Percentiles rank a stretch among this genome's conserved stretches.
These are phyloP conservation scores for Xylaria digitata DNA, from an alignment of 2,329 filamentous ascomycete species.

Conservation along the genomic window DNA sequence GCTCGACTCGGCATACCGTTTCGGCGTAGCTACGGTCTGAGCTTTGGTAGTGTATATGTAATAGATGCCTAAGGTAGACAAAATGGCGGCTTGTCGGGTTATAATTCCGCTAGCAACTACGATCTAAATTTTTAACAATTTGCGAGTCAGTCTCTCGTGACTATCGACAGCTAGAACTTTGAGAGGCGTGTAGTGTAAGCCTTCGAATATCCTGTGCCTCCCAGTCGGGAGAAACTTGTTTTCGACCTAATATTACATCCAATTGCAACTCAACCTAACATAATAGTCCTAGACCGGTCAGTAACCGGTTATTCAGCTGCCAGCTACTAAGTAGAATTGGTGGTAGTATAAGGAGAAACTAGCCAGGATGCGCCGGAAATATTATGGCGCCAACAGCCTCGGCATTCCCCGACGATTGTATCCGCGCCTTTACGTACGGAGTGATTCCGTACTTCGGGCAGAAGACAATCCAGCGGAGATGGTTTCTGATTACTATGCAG, in stretches of 20 bases:
- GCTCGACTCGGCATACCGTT: conserved; percentile 1
- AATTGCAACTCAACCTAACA: conserved; percentile 11
- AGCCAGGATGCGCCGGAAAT: conserved; percentile 9
- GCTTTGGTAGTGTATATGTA: neutral
- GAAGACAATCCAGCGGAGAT: conserved; percentile 21
- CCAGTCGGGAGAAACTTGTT: neutral
- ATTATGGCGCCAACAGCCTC: conserved; percentile 25
- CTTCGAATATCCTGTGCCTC: neutral
- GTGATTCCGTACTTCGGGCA: conserved; percentile 26
- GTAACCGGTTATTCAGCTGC: conserved; percentile 28
- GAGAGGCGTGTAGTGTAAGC: neutral
- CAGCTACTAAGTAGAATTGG: conserved; percentile 14
- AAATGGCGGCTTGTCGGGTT: neutral
- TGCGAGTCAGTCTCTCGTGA: conserved; percentile 22
- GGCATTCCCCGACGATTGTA: conserved; percentile 28
- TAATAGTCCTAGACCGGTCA: conserved; percentile 15
- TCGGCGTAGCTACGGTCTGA: conserved; percentile 2
- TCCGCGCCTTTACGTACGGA: conserved; percentile 25
- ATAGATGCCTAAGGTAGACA: neutral
- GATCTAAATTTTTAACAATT: neutral
- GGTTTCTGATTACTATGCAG: conserved; percentile 35
- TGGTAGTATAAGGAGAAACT: conserved; percentile 8
- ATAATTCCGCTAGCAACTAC: conserved; percentile 11
- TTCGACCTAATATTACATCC: conserved; percentile 11
- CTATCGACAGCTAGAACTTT: conserved; percentile 6